A percentile compares a stretch with the other conserved stretches of the same genome.
Conservation (phyloP, 768 basidiomycete species). For the Auricularia sp. region DNA sequence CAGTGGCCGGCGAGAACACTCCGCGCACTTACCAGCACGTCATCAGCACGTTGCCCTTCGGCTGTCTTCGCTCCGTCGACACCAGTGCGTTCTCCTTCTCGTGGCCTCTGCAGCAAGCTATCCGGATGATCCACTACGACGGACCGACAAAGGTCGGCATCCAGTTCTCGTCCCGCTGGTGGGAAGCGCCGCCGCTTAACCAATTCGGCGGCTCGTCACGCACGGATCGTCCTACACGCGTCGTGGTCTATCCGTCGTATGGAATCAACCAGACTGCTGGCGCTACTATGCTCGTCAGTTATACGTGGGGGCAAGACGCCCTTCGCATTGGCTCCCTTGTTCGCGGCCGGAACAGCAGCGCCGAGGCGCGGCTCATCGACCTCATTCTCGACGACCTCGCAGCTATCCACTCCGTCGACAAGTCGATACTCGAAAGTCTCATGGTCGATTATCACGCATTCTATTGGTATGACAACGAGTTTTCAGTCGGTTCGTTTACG, state of each 20-base stretch:
- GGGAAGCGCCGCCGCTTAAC: conserved; percentile 21
- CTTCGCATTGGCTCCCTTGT: conserved; percentile 11
- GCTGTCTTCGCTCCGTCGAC: conserved; percentile 28
- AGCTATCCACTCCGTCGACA: conserved; percentile 17
- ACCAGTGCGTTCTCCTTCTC: conserved; percentile 7
- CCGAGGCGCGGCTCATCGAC: conserved; percentile 20
- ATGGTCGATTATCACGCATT: conserved; percentile 17
- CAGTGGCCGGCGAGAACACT: neutral
- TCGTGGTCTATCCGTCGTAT: conserved; percentile 31
- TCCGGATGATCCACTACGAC: conserved; percentile 30
- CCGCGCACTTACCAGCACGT: conserved; percentile 26
- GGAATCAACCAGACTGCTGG: conserved; percentile 13
- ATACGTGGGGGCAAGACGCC: conserved; percentile 16
- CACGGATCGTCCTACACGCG: conserved; percentile 26
- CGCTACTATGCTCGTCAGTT: conserved; percentile 16
- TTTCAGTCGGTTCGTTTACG: conserved; percentile 11
- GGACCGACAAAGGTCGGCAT: conserved; percentile 34
- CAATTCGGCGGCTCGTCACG: conserved; percentile 23
- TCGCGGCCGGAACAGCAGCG: conserved; percentile 14
- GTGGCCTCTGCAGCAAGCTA: conserved; percentile 19
- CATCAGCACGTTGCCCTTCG: conserved; percentile 33
- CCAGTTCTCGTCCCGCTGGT: conserved; percentile 35
- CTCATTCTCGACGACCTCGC: conserved; percentile 22
- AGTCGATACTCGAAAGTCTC: conserved; percentile 12
- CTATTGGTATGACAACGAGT: conserved; percentile 19